Evolutionary conservation across 805 yeast genomes (phyloP).

Genomic region (Suhomyces vadensis): DNA sequence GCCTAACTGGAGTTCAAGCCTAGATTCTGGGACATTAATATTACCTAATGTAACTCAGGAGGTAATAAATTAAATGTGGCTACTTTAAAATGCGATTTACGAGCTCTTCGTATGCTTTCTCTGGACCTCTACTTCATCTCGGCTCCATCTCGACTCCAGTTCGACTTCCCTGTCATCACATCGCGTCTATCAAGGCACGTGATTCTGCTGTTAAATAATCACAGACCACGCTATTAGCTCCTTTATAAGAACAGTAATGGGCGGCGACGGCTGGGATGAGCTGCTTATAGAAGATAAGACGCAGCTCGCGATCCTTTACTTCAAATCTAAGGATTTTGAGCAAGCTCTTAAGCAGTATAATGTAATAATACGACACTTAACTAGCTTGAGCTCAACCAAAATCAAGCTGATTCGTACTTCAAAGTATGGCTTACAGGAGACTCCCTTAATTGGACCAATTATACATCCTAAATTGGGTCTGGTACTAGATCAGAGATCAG

Average conservation of each 20-base stretch:
- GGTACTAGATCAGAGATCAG: constrained; percentile 49
- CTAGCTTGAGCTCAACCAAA: constrained; percentile 12
- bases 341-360: constrained; percentile 31
- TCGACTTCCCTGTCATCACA: neutral
- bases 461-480: constrained; percentile 39
- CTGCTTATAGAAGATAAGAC: constrained; percentile 30
- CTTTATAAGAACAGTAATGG: constrained; percentile 3
- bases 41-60: too few species aligned
- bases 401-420: constrained; percentile 17
- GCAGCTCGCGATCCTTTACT: constrained; percentile 24
- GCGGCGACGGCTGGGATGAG: constrained; percentile 15
- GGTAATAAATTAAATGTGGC: too few species aligned
- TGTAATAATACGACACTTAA: constrained; percentile 22
- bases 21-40: too few species aligned
- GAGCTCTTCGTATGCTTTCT: too few species aligned
- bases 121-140: too few species aligned
- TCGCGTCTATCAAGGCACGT: neutral
- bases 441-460: constrained; percentile 30
- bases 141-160: too few species aligned
- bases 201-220: neutral
- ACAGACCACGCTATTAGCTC: neutral
- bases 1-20: too few species aligned
- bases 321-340: constrained; percentile 28
- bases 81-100: too few species aligned
- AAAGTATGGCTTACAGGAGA: constrained; percentile 20